A percentile compares a stretch with the other conserved stretches of the same genome.
Evolutionary conservation across 192 early-diverging fungal species (phyloP).

Genomic region (Oehlia diaphana): DNA sequence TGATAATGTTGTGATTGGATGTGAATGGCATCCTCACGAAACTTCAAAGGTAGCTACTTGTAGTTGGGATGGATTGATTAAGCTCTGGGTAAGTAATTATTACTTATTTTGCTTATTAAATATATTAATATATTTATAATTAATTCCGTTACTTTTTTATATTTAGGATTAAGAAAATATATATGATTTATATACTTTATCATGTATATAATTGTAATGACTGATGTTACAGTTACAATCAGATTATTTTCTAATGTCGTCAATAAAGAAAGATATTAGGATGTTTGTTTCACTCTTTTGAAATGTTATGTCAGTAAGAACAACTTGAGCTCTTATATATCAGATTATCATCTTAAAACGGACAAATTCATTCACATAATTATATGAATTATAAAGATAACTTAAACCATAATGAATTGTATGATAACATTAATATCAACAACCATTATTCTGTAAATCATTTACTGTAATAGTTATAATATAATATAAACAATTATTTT

Average conservation of each 20-base stretch:
- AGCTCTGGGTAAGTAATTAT: slow-evolving; percentile 65
- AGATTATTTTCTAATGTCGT: no score
- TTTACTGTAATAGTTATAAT: no score
- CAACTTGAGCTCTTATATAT: no score
- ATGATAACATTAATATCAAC: not conserved
- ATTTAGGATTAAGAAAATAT: not conserved
- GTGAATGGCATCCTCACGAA: slow-evolving; percentile 97
- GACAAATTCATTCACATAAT: no score
- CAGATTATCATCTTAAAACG: no score
- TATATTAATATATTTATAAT: not conserved
- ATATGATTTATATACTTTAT: no score
- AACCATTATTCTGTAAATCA: not conserved
- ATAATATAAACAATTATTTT: no score
- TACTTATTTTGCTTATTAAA: not conserved
- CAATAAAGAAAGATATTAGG: no score
- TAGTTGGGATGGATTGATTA: slow-evolving; percentile 94
- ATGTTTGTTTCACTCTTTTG: not conserved
- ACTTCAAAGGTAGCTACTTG: slow-evolving; percentile 89
- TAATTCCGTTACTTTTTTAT: not conserved
- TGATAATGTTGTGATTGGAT: slow-evolving; percentile 84
- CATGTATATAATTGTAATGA: no score
- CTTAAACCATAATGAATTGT: not conserved
- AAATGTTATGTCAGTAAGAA: no score
- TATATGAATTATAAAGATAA: not conserved
- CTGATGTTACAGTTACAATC: no score